Percentiles rank a stretch among this genome's conserved stretches.
Conservation (phyloP, 495 filamentous ascomycete genomes). For the Diplogelasinospora grovesii region DNA sequence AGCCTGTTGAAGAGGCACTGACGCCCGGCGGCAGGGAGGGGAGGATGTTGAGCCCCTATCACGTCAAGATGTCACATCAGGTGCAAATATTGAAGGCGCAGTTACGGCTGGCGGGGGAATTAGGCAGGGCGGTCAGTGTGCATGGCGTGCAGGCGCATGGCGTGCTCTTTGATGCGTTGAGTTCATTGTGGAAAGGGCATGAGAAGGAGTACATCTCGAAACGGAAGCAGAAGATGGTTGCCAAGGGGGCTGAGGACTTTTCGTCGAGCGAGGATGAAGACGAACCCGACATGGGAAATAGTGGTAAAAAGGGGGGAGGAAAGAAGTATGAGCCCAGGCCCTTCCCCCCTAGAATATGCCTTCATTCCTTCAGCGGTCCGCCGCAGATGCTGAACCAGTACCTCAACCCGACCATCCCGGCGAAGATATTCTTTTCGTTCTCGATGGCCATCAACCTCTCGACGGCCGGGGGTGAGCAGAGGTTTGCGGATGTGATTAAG, state of each 20-base stretch:
- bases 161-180: constrained; percentile 65
- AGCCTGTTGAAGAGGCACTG: constrained; percentile 35
- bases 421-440: constrained; percentile 81
- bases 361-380: constrained; percentile 91
- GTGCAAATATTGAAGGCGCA: constrained; percentile 68
- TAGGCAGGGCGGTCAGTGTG: constrained; percentile 73
- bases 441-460: constrained; percentile 76
- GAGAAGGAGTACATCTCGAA: constrained; percentile 64
- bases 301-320: constrained; percentile 1
- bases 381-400: constrained; percentile 72
- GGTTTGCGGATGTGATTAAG: constrained; percentile 57
- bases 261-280: constrained; percentile 37
- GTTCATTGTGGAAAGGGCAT: constrained; percentile 73
- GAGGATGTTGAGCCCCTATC: constrained; percentile 61
- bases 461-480: constrained; percentile 34
- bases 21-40: constrained; percentile 84
- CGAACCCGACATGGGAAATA: constrained; percentile 21
- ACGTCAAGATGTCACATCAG: constrained; percentile 76
- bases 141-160: constrained; percentile 93
- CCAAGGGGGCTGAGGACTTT: constrained; percentile 40
- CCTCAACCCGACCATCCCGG: constrained; percentile 64
- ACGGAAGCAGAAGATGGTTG: constrained; percentile 46
- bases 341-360: constrained; percentile 84
- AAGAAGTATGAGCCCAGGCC: constrained; percentile 35
- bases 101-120: constrained; percentile 75